These are phyloP conservation scores for Spongiforma sp. DNA, from an alignment of 1,284 basidiomycete genomes.

Conservation along the genomic window DNA sequence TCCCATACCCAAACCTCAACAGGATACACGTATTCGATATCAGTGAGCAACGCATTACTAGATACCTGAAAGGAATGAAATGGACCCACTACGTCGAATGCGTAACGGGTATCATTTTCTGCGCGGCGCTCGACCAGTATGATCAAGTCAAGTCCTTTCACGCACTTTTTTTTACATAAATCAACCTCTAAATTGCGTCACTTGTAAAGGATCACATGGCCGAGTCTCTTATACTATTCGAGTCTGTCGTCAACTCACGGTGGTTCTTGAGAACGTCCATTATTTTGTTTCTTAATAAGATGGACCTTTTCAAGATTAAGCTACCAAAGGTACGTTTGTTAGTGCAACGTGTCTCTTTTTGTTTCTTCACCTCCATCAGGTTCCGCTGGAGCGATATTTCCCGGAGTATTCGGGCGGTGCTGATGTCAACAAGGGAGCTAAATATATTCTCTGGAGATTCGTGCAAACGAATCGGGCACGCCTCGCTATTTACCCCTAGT, in stretches of 20 bases:
- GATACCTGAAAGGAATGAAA: constrained; percentile 95
- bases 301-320: constrained; percentile 95
- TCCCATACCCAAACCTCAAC: constrained; percentile 27
- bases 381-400: constrained; percentile 89
- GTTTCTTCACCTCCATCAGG: constrained; percentile 41
- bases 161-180: no score
- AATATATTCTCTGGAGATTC: constrained; percentile 97
- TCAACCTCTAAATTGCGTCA: no score
- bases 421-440: constrained; percentile 98
- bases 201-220: constrained; percentile 99
- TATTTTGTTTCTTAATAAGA: constrained; percentile 95
- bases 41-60: constrained; percentile 89
- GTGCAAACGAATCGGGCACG: constrained; percentile 93
- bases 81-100: constrained; percentile 97
- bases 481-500: constrained; percentile 94
- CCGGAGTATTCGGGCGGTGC: constrained; percentile 94
- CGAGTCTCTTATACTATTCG: constrained; percentile 93
- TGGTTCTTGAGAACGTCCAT: constrained; percentile 97
- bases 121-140: constrained; percentile 93
- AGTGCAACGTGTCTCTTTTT: accelerated
- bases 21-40: constrained; percentile 97
- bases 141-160: no score
- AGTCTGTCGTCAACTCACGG: constrained; percentile 95
- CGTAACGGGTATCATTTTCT: constrained; percentile 96
- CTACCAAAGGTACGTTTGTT: constrained; percentile 69